These are phyloP conservation scores for Ensete ventricosum DNA, from an alignment of 176 grass and related monocot species.

Conservation along the genomic window DNA sequence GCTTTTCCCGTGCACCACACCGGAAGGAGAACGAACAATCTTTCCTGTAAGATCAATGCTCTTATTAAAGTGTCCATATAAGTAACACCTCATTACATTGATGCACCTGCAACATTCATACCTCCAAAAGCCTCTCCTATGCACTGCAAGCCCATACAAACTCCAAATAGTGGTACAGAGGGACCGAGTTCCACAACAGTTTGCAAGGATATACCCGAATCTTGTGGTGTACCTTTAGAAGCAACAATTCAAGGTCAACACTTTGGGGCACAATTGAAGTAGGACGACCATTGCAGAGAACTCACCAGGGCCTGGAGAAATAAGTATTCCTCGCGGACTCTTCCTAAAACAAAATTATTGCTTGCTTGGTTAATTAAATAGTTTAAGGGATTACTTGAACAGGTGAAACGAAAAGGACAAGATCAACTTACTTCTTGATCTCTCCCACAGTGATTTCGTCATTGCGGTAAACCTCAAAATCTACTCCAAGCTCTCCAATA, in stretches of 20 bases:
- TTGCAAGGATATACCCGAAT: slow-evolving; percentile 98
- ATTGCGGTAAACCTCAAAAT: slow-evolving; percentile 88
- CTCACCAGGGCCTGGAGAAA: slow-evolving; percentile 87
- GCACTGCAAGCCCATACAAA: slow-evolving; percentile 98
- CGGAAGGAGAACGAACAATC: slow-evolving; percentile 82
- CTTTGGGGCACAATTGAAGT: background rate
- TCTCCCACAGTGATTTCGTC: slow-evolving; percentile 88
- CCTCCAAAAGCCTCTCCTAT: slow-evolving; percentile 98
- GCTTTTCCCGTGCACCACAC: slow-evolving; percentile 91
- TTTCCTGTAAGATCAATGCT: slow-evolving; percentile 56
- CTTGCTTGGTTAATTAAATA: no score
- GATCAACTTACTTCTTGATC: slow-evolving; percentile 17
- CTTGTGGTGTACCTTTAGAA: slow-evolving; percentile 68
- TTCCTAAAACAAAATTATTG: slow-evolving; percentile 29
- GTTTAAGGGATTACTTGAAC: no score
- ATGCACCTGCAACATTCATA: slow-evolving; percentile 18
- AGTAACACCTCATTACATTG: background rate
- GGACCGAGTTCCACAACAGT: slow-evolving; percentile 81
- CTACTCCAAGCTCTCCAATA: slow-evolving; percentile 77
- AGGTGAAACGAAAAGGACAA: no score
- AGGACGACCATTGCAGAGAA: slow-evolving; percentile 3
- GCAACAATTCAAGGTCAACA: background rate
- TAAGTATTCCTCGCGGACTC: slow-evolving; percentile 84
- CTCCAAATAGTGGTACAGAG: slow-evolving; percentile 81
- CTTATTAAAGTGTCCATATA: no score